Conservation (phyloP, 768 basidiomycete genomes). For the Psilocybe cubensis region DNA sequence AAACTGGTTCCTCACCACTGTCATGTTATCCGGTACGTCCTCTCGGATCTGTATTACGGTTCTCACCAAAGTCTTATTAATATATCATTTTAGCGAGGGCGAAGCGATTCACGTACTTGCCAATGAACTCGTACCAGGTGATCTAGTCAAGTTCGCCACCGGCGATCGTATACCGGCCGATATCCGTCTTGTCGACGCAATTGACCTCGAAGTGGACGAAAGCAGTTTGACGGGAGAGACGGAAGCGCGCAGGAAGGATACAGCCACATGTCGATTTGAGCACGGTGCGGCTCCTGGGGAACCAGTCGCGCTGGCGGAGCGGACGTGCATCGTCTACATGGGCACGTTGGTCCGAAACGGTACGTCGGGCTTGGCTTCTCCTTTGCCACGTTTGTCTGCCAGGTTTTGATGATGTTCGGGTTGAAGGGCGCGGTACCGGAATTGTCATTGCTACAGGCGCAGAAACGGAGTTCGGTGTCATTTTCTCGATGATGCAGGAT, state of each 20-base stretch:
- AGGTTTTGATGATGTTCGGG: background rate
- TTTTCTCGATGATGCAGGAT: conserved; percentile 99
- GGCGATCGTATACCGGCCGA: conserved; percentile 97
- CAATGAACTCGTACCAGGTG: conserved; percentile 96
- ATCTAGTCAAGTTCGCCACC: conserved; percentile 86
- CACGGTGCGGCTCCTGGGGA: conserved; percentile 37
- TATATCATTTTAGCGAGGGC: conserved; percentile 48
- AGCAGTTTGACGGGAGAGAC: conserved; percentile 96
- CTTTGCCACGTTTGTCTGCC: background rate
- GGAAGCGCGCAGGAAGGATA: conserved; percentile 70
- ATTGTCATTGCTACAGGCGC: conserved; percentile 87
- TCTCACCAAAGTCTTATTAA: conserved; percentile 31
- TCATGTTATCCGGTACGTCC: conserved; percentile 73
- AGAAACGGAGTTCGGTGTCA: conserved; percentile 93
- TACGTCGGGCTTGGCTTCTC: conserved; percentile 32
- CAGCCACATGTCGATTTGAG: conserved; percentile 55
- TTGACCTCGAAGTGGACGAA: conserved; percentile 94
- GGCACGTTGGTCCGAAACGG: conserved; percentile 93
- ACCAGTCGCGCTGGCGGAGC: conserved; percentile 72
- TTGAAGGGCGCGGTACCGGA: conserved; percentile 76
- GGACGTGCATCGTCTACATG: conserved; percentile 92
- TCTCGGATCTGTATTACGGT: conserved; percentile 26
- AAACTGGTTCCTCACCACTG: conserved; percentile 98
- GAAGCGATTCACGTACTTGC: conserved; percentile 82
- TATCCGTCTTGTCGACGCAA: conserved; percentile 77